Base-by-base conservation (phyloP, 73 alveolate species). In the Urostyla sp. region DNA sequence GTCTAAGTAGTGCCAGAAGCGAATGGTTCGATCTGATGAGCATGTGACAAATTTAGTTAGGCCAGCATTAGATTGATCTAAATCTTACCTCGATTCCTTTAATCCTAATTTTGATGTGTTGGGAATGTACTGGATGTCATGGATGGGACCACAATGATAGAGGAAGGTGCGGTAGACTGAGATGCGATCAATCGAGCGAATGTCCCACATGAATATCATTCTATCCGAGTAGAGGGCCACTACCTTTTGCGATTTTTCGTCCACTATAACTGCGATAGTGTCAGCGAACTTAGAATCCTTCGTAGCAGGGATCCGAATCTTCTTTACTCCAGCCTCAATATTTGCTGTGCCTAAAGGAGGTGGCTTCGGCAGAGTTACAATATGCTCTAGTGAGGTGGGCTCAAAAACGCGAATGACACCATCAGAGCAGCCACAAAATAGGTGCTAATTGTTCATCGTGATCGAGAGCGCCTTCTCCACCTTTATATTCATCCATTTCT, bases 261-360 rank as follows among this genome's bases (percentile, higher is more conserved):
- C 92, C 60, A 91, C 86, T 21, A 82, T 75, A 5, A 94, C 89
- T 40, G 97, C 94, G 40, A 89, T 82, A 21, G 95, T 82, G 87
- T 95, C 98, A 35, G 98, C 92, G 55, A 84, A 94, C 23, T 61
- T 83, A 10, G 95, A 75, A 0, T 77, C 88, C 48, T 88, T 82
- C 27, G 79, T 80, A 73, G 76, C 63, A 0, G 91, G 82, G 11
- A 67, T 55, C 37, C 78, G 43, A 13, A 74, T 49, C 56, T 81
- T 81, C 81, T 81, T 69, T 5, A 35, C 55, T 5, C 97, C 98
- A 28, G 83, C 80, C 37, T 91, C 94, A 34, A 85, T 73, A 76
- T 96, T 96, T 50, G 94, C 96, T 52, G 85, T 51, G 20, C 99
- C 98, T 7, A 97, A 88, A n/a, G 98, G 97, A 18, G 99, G 99